Evolutionary conservation across 2,329 filamentous ascomycete species (phyloP).

Genomic region (Kalmusia sp.): DNA sequence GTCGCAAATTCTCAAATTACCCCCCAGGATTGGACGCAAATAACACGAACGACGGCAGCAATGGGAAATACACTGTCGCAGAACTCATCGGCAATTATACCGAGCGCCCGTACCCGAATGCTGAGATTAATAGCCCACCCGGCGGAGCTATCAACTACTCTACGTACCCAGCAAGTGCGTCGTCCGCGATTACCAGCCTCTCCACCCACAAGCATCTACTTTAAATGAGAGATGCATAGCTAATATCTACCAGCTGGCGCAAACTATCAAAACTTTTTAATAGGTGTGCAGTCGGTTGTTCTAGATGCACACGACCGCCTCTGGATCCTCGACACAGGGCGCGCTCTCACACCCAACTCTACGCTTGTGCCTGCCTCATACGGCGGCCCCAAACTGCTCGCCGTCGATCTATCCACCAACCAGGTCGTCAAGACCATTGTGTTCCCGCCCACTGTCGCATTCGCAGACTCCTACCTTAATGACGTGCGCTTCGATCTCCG

Average conservation of each 20-base stretch:
- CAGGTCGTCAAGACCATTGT: constrained; percentile 58
- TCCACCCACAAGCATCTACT: too few relatives aligned
- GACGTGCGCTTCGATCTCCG: constrained; percentile 63
- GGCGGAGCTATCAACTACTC: constrained; percentile 60
- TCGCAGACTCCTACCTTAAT: constrained; percentile 59
- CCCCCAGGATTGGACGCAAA: constrained; percentile 57
- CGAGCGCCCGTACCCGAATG: constrained; percentile 55
- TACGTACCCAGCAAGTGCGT: constrained; percentile 49
- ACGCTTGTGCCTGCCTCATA: constrained; percentile 53
- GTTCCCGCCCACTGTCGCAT: constrained; percentile 57
- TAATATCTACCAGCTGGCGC: constrained; percentile 47
- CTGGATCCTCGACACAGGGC: constrained; percentile 63
- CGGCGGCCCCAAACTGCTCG: constrained; percentile 60
- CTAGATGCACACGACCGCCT: constrained; percentile 58
- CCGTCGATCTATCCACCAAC: constrained; percentile 55
- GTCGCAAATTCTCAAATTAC: constrained; percentile 61
- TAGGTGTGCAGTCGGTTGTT: constrained; percentile 61
- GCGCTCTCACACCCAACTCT: constrained; percentile 51
- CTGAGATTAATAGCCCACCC: constrained; percentile 53
- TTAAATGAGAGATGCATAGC: too few relatives aligned
- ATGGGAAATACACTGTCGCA: constrained; percentile 57
- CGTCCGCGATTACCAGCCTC: constrained; percentile 14
- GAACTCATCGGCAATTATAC: constrained; percentile 54
- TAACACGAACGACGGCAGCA: constrained; percentile 52
- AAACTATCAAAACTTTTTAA: constrained; percentile 58